Evolutionary conservation across 2,329 filamentous ascomycete species (phyloP), one percentile per base, ranked within the genome.

Genomic region (Metarhizium brunneum): DNA sequence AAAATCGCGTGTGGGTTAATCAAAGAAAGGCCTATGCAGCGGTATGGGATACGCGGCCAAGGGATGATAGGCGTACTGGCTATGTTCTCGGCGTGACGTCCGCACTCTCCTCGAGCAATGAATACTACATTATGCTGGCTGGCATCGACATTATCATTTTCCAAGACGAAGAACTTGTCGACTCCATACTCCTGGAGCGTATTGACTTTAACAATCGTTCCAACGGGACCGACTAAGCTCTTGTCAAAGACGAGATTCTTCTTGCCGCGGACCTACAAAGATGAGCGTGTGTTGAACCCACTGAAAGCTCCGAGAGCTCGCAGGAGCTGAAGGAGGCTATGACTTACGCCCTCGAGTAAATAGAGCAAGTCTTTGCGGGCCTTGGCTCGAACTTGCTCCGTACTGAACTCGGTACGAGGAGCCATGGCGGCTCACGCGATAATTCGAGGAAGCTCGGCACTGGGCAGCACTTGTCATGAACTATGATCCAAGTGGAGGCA

Each of bases 201-300:
- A 25, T 92, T 92, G 67, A 96, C 95, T 71, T 96, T 96, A 74
- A 95, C 90, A 62, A 99, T 87, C 57, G 92, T 81, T 57, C 92
- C 90, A 63, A 99, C 82, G 35, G 92, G 90, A 29, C 92, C 94
- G 62, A 92, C 91, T 64, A 99, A 80, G 64, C 86, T 86, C 71
- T 88, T 89, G 70, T 97, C 92, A 67, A 99, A 87, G 53, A 99
- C 88, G 59, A 99, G 79, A 67, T 96, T 97, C 80, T 99, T 99
- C 83, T 97, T 99, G 64, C 95, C 95, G 69, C 92, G 89, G 62
- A 97, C 90, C 94, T 99, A 67, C 57, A 48, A 59, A 54, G 58
- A 18, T 56, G 51, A 54, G 53, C 20, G 38, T 40, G 38, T 40
- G 38, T 14, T 14, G 38, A 59, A 25, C 51, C 58, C 57, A 57